Evolutionary conservation across 176 grass and related monocot species (phyloP).

Genomic region (Eragrostis curvula): DNA sequence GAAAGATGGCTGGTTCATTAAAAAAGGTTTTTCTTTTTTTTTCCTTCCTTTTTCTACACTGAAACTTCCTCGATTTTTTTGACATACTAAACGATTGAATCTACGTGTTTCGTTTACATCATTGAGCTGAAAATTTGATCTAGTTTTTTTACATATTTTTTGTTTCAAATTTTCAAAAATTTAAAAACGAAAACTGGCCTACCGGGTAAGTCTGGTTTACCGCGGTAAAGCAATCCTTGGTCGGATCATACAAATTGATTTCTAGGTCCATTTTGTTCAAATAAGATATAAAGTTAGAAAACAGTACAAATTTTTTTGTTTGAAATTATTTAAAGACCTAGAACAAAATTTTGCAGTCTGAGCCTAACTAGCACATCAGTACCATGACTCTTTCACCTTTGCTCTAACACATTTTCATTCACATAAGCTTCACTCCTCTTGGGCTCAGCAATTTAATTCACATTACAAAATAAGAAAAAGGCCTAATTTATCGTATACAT

Average conservation of each 20-base stretch:
- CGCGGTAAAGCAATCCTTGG: too few species aligned
- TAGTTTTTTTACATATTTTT: too few species aligned
- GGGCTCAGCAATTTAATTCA: background rate
- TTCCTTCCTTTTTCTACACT: too few species aligned
- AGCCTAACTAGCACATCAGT: slow-evolving; percentile 15
- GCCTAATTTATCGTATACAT: background rate
- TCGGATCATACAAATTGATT: background rate
- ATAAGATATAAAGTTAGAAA: background rate
- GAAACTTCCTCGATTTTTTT: too few species aligned
- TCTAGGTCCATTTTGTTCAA: slow-evolving; percentile 13
- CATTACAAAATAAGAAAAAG: background rate
- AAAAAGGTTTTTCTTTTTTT: too few species aligned
- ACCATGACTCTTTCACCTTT: background rate
- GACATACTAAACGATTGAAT: too few species aligned
- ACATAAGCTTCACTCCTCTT: background rate
- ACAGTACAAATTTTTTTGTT: background rate
- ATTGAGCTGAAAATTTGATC: too few species aligned
- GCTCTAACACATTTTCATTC: background rate
- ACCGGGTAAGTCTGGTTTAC: too few species aligned
- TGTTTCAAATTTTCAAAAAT: too few species aligned
- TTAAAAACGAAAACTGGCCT: too few species aligned
- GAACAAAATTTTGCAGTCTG: background rate
- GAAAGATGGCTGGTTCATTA: too few species aligned
- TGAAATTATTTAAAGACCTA: slow-evolving; percentile 9
- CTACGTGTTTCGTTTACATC: too few species aligned